A percentile compares a stretch with the other conserved stretches of the same genome.
phyloP scores from a whole-genome alignment of 2,329 filamentous ascomycete species.

The Phialophora macrospora region DNA sequence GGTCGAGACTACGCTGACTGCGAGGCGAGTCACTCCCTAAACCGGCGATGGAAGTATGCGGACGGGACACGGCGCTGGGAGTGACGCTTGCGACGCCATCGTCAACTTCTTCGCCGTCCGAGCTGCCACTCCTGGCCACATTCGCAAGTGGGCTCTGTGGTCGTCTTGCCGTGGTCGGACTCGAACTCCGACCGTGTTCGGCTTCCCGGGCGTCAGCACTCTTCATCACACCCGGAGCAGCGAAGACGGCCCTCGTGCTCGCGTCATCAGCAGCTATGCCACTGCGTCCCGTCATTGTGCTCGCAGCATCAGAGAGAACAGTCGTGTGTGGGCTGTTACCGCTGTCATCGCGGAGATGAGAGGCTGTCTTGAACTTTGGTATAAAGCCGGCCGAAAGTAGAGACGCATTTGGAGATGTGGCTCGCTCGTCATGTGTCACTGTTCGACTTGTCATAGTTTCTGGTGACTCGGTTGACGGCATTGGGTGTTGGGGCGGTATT shows the following conservation, averaged over 20 bases:
- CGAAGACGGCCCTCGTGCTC: constrained; percentile 37
- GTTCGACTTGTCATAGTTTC: constrained; percentile 6
- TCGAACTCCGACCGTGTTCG: not conserved
- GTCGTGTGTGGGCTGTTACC: not conserved
- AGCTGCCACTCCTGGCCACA: constrained; percentile 17
- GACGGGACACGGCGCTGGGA: not conserved
- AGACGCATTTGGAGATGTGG: constrained; percentile 18
- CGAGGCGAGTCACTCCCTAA: constrained; percentile 35
- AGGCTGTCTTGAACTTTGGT: constrained; percentile 35
- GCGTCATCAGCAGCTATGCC: constrained; percentile 31
- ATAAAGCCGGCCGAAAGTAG: constrained; percentile 32
- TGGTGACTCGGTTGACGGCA: constrained; percentile 1
- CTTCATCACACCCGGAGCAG: constrained; percentile 34
- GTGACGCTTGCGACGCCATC: constrained; percentile 4
- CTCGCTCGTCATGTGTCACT: not conserved
- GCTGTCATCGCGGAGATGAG: constrained; percentile 34
- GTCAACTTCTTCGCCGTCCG: constrained; percentile 15
- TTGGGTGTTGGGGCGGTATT: constrained; percentile 4
- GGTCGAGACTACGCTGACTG: constrained; percentile 36
- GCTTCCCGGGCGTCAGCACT: not conserved
- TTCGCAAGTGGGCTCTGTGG: constrained; percentile 26
- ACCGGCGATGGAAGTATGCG: not conserved
- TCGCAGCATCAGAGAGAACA: constrained; percentile 30
- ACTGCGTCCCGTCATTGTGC: constrained; percentile 33
- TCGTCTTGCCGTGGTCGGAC: constrained; percentile 5